phyloP scores from a whole-genome alignment of 345 rosid genomes.

The Cardiospermum halicacabum region DNA sequence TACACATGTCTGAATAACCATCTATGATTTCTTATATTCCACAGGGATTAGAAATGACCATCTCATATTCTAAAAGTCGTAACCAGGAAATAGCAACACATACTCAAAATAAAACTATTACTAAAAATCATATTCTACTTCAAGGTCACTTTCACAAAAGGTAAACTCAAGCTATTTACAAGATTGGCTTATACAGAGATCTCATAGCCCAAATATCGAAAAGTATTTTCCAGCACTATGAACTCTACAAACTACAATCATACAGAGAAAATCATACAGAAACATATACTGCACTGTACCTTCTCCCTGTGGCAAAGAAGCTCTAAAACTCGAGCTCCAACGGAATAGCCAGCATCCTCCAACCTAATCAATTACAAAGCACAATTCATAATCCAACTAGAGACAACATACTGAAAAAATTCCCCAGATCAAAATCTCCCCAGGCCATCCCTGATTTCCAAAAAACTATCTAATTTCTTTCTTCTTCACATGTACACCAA shows the following conservation, averaged over 20 bases:
- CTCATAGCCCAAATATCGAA: not conserved
- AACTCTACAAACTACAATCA: conserved; percentile 1
- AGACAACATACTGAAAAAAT: not conserved
- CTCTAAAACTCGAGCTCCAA: conserved; percentile 84
- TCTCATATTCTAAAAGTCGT: not conserved
- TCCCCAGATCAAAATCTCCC: not conserved
- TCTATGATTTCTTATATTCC: too few relatives aligned
- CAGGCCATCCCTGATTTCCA: conserved; percentile 1
- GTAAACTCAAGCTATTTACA: not conserved
- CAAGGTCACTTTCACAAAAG: not conserved
- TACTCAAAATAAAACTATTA: not conserved
- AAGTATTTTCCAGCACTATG: not conserved
- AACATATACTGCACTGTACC: conserved; percentile 28
- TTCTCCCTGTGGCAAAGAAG: conserved; percentile 89
- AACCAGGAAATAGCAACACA: not conserved
- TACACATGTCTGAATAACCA: too few relatives aligned
- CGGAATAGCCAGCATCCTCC: conserved; percentile 96
- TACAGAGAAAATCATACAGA: not conserved
- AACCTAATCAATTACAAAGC: conserved; percentile 39
- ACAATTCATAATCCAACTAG: not conserved
- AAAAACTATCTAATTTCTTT: not conserved
- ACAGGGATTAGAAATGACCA: too few relatives aligned
- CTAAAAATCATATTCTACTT: not conserved
- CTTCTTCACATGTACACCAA: not conserved
- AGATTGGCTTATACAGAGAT: not conserved